phyloP scores from a whole-genome alignment of 2,329 filamentous ascomycete species.

The Colletotrichum agaves region DNA sequence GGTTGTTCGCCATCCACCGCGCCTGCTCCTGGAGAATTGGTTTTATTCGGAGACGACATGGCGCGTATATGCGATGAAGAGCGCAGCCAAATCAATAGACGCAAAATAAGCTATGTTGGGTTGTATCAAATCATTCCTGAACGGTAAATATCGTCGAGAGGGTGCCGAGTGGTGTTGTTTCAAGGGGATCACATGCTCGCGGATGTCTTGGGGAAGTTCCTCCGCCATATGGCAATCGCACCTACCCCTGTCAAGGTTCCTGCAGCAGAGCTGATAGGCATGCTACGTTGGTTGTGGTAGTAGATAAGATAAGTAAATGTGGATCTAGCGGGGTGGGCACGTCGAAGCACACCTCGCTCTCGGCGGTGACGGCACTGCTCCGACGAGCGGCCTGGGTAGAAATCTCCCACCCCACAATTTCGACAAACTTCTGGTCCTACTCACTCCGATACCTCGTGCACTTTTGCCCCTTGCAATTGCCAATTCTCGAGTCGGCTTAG shows the following conservation, averaged over 20 bases:
- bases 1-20: conserved; percentile 36
- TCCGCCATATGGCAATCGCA: conserved; percentile 18
- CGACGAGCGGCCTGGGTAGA: conserved; percentile 11
- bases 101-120: background rate
- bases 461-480: background rate
- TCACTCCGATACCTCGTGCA: conserved; percentile 3
- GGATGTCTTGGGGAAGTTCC: conserved; percentile 13
- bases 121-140: background rate
- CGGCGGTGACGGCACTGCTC: conserved; percentile 6
- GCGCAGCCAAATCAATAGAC: background rate
- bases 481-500: conserved; percentile 2
- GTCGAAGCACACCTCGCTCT: conserved; percentile 7
- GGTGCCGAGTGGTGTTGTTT: conserved; percentile 14
- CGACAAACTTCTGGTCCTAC: conserved; percentile 8
- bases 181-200: conserved; percentile 29
- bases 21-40: conserved; percentile 32
- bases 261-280: conserved; percentile 33
- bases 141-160: background rate
- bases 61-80: background rate
- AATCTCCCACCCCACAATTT: conserved; percentile 30
- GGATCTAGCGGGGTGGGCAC: conserved; percentile 35
- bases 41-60: conserved; percentile 39
- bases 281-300: background rate
- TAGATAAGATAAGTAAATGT: conserved; percentile 30
- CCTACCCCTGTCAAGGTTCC: conserved; percentile 32